Conservation (phyloP, 108 stramenopile genomes). For the Pinguiococcus pyrenoidosus region DNA sequence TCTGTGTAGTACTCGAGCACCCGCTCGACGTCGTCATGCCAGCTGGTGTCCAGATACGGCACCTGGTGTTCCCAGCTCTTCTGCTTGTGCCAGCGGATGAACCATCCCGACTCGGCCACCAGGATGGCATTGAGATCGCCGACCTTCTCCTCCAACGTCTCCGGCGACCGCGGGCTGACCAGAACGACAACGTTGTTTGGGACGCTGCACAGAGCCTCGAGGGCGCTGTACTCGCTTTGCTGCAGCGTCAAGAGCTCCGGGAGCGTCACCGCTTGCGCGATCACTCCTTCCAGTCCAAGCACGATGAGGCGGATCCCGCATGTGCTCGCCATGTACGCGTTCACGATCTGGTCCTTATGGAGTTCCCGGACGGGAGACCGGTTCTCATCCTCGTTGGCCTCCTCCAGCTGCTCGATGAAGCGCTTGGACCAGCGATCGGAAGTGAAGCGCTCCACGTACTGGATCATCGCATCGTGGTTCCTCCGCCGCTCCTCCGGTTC, state of each 20-base stretch:
- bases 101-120: constrained; percentile 15
- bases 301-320: constrained; percentile 10
- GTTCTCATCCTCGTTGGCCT: constrained; percentile 9
- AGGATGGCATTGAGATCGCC: constrained; percentile 13
- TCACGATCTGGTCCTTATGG: constrained; percentile 14
- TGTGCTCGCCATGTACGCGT: neutral
- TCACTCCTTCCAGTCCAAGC: constrained; percentile 10
- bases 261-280: constrained; percentile 9
- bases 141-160: constrained; percentile 9
- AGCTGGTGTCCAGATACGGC: neutral
- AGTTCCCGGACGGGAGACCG: constrained; percentile 7
- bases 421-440: constrained; percentile 9
- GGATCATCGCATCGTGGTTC: constrained; percentile 5
- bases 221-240: neutral
- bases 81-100: constrained; percentile 14
- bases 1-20: constrained; percentile 24
- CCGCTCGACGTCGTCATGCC: too few relatives aligned
- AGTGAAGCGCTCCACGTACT: constrained; percentile 13
- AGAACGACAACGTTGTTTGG: constrained; percentile 14
- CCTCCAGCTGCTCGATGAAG: constrained; percentile 3
- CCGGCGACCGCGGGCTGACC: constrained; percentile 10
- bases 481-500: neutral
- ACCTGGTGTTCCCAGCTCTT: constrained; percentile 8
- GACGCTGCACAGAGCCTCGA: constrained; percentile 5
- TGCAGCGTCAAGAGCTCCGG: constrained; percentile 14